These are phyloP conservation scores for Arthrinium puccinioides DNA, from an alignment of 2,329 filamentous ascomycete genomes.

Conservation along the genomic window DNA sequence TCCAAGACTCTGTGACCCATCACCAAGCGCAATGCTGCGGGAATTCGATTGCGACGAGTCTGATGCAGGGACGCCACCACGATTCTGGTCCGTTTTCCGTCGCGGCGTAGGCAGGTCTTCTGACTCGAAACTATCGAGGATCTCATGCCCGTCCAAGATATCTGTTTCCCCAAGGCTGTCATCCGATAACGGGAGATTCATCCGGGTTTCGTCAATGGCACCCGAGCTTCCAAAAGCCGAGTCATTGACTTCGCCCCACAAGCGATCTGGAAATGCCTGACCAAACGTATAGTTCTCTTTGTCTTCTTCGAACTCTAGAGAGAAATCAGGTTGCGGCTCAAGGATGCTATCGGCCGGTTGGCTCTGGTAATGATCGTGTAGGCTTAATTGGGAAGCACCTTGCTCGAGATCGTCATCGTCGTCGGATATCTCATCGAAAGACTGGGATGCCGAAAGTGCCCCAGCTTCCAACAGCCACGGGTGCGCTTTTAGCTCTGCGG, in stretches of 20 bases:
- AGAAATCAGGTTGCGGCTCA: slow-evolving; percentile 30
- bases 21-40: slow-evolving; percentile 17
- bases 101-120: slow-evolving; percentile 29
- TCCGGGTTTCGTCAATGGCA: slow-evolving; percentile 36
- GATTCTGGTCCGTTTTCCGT: slow-evolving; percentile 16
- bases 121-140: slow-evolving; percentile 41
- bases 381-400: slow-evolving; percentile 56
- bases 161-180: slow-evolving; percentile 25
- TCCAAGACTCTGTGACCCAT: slow-evolving; percentile 46
- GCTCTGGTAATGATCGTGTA: slow-evolving; percentile 38
- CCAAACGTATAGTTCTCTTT: slow-evolving; percentile 72
- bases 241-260: slow-evolving; percentile 49
- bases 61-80: slow-evolving; percentile 4
- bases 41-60: slow-evolving; percentile 13
- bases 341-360: slow-evolving; percentile 20
- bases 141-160: slow-evolving; percentile 29
- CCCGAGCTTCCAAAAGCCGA: slow-evolving; percentile 49
- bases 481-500: slow-evolving; percentile 62
- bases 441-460: slow-evolving; percentile 32
- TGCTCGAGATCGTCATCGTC: slow-evolving; percentile 53
- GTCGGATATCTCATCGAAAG: slow-evolving; percentile 56
- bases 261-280: slow-evolving; percentile 32
- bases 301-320: slow-evolving; percentile 61
- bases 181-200: slow-evolving; percentile 38
- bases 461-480: slow-evolving; percentile 56